Percentiles rank a stretch among this genome's conserved stretches.
These are phyloP conservation scores for Gentiana macrophylla DNA, from an alignment of 257 asterid genomes.

Conservation along the genomic window DNA sequence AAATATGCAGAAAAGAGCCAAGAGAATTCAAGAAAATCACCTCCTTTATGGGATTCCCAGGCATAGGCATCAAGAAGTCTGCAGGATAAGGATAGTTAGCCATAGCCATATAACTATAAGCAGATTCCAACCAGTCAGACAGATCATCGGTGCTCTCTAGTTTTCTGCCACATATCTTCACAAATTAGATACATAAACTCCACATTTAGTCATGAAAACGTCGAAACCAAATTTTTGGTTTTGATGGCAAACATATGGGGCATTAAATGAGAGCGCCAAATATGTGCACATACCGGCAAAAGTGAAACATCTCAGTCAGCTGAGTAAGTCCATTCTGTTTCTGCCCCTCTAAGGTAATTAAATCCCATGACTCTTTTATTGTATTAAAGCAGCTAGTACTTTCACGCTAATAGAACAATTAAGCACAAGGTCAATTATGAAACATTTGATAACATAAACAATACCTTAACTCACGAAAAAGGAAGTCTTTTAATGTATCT, in stretches of 20 bases:
- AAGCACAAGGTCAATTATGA: conserved; percentile 6
- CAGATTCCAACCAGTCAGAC: conserved; percentile 58
- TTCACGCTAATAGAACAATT: conserved; percentile 44
- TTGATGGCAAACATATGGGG: not conserved
- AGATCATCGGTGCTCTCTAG: conserved; percentile 60
- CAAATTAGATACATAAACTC: not conserved
- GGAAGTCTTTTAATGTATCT: not conserved
- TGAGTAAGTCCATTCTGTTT: conserved; percentile 49
- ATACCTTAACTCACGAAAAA: not conserved
- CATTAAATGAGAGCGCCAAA: not conserved
- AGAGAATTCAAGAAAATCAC: conserved; percentile 13
- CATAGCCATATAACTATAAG: conserved; percentile 93
- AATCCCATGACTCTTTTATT: conserved; percentile 77
- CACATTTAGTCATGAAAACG: not conserved
- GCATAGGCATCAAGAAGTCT: conserved; percentile 88
- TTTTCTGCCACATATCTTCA: conserved; percentile 40
- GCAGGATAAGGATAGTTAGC: conserved; percentile 81
- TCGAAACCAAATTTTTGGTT: not conserved
- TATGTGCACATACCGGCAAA: conserved; percentile 47
- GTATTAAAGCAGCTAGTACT: conserved; percentile 70
- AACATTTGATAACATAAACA: conserved; percentile 5
- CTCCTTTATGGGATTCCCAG: conserved; percentile 87
- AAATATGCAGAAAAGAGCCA: too few relatives aligned
- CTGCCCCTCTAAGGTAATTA: conserved; percentile 42
- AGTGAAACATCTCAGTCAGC: conserved; percentile 48